phyloP scores from a whole-genome alignment of 345 rosid species.

The Brassica rapa region DNA sequence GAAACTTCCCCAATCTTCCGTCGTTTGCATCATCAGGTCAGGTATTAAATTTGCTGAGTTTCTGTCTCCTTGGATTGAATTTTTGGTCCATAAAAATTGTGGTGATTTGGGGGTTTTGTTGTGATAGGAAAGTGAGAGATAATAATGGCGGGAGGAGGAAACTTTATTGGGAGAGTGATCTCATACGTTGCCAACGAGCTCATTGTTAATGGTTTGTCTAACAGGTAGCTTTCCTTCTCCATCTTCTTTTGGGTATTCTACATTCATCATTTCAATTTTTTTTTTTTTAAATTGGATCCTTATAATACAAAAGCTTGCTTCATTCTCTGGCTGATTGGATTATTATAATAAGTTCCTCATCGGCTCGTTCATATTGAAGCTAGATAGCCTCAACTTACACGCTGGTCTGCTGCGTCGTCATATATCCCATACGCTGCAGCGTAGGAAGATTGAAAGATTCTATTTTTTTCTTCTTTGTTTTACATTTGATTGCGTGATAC shows the following conservation, averaged over 20 bases:
- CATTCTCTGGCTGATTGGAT: constrained; percentile 49
- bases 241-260: background rate
- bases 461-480: background rate
- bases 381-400: constrained; percentile 40
- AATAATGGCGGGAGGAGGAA: constrained; percentile 92
- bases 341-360: constrained; percentile 32
- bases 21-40: constrained; percentile 14
- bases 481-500: background rate
- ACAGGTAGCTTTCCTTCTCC: constrained; percentile 50
- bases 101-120: background rate
- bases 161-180: constrained; percentile 75
- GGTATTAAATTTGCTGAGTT: background rate
- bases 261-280: no score
- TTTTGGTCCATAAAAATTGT: background rate
- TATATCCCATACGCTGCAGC: constrained; percentile 40
- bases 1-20: background rate
- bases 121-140: constrained; percentile 26
- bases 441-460: constrained; percentile 41
- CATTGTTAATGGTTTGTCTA: constrained; percentile 81
- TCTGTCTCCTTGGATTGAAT: background rate
- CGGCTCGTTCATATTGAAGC: constrained; percentile 63
- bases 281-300: fast-evolving
- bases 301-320: constrained; percentile 36
- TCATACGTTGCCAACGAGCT: constrained; percentile 77
- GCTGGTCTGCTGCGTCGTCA: constrained; percentile 42